These are phyloP conservation scores for Striga asiatica DNA, from an alignment of 257 asterid species.

Conservation along the genomic window DNA sequence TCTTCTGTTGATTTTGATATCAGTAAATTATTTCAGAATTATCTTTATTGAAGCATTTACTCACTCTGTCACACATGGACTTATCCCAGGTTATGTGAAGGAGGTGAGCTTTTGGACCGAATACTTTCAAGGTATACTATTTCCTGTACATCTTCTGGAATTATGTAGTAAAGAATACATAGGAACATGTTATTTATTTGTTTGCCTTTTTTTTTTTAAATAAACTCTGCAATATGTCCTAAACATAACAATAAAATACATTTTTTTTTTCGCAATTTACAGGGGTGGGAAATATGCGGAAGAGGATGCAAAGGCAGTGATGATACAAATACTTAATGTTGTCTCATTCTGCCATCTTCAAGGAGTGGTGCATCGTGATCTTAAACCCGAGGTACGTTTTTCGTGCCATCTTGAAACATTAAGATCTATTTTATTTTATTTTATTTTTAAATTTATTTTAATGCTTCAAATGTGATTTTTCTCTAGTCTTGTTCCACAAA, in stretches of 20 bases:
- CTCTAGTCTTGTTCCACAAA: too few species aligned
- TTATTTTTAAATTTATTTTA: background rate
- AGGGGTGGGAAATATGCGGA: constrained; percentile 80
- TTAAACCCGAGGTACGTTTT: constrained; percentile 67
- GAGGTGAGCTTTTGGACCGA: constrained; percentile 87
- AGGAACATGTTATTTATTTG: background rate
- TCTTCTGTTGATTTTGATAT: too few species aligned
- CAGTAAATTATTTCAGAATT: background rate
- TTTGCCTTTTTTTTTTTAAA: background rate
- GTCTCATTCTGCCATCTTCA: constrained; percentile 83
- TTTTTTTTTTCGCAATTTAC: background rate
- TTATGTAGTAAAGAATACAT: background rate
- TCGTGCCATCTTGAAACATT: background rate
- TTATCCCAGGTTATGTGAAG: constrained; percentile 72
- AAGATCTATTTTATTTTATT: background rate
- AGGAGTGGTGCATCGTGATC: constrained; percentile 88
- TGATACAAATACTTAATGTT: constrained; percentile 62
- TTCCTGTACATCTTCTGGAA: background rate
- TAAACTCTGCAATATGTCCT: background rate
- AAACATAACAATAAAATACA: constrained; percentile 10
- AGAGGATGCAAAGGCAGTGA: constrained; percentile 67
- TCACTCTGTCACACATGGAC: constrained; percentile 7
- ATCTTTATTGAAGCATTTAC: constrained; percentile 9
- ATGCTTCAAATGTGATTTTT: too few species aligned
- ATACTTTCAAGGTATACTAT: constrained; percentile 78